Evolutionary conservation across 1,139 yeast species (phyloP), one percentile per base, ranked within the genome.

Genomic region (Geotrichum europaeum): DNA sequence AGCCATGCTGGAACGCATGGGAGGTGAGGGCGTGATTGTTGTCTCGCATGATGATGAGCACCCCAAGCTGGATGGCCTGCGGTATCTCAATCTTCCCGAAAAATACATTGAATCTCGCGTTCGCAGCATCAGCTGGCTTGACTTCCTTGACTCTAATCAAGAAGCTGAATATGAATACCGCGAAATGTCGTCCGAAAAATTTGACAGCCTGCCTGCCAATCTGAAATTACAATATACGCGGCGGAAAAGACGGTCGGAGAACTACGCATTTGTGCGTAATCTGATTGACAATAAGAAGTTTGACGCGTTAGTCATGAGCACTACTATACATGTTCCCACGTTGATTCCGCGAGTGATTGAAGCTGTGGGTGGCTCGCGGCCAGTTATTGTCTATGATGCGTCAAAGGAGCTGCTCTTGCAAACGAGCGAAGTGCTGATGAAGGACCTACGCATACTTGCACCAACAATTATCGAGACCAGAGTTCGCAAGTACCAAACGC

Each of bases 11-110:
- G 99, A 95, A 71, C 80, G 98, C 69, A 89, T 94, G 95, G 84
- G 84, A 60, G 90, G 94, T 3, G 76, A 84, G 56, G 99, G 98
- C 22, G 78, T 83, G 10, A 84, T 95, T 55, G 81, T 90, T 3
- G 80, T 89, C 40, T 79, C 87, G 3, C 97, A 94, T 74, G 99
- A 94, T 69, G 90, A 91, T 72, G 99, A 94, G 72, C 97, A 92
- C 70, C 85, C 96, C 9, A 92, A 91, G 69, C 76, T 86, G 49
- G 87, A 87, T 65, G 84, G 87, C 0, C 76, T 94, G 63, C 81
- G 83, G 63, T 84, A 85, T 70, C 81, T 92, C 56, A 73, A 73
- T 57, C 84, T 82, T 69, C 72, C 87, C 1, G 83, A 81, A 40
- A 83, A 81, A 18, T 73, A 80, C 58, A 77, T 83, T 34, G 75